These are phyloP conservation scores for Astrocystis sublimbata DNA, from an alignment of 495 filamentous ascomycete species.

Conservation along the genomic window DNA sequence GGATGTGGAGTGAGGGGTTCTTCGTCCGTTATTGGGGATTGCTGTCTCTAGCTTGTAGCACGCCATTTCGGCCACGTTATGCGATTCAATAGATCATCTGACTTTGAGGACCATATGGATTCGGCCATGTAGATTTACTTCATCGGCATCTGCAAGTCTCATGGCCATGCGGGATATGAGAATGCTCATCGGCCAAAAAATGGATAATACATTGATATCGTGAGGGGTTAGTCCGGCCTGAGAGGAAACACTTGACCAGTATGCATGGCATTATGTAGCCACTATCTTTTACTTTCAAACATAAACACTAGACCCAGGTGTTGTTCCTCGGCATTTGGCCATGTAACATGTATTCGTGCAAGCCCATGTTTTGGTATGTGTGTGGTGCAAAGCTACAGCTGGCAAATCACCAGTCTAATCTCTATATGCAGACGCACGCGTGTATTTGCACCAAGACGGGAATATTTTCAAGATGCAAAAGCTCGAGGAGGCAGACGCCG, in stretches of 20 bases:
- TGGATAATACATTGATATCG: no score
- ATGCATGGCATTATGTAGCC: no score
- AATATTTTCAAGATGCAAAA: background rate
- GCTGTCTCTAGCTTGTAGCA: conserved; percentile 12
- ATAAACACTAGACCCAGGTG: no score
- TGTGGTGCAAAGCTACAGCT: no score
- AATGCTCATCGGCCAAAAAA: background rate
- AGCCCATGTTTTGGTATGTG: background rate
- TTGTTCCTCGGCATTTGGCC: background rate
- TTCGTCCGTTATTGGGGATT: conserved; percentile 9
- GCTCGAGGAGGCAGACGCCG: background rate
- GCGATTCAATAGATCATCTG: conserved; percentile 3
- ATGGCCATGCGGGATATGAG: conserved; percentile 1
- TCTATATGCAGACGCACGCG: background rate
- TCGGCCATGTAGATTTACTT: no score
- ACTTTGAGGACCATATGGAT: no score
- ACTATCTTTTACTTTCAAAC: no score
- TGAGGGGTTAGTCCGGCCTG: background rate
- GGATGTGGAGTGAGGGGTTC: conserved; percentile 11
- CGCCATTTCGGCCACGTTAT: conserved; percentile 2
- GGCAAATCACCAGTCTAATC: background rate
- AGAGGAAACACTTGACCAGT: no score
- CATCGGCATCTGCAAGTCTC: background rate
- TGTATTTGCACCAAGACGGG: background rate
- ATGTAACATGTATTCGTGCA: background rate